Evolutionary conservation across 257 asterid genomes (phyloP).

Genomic region (Plectranthus barbatus): DNA sequence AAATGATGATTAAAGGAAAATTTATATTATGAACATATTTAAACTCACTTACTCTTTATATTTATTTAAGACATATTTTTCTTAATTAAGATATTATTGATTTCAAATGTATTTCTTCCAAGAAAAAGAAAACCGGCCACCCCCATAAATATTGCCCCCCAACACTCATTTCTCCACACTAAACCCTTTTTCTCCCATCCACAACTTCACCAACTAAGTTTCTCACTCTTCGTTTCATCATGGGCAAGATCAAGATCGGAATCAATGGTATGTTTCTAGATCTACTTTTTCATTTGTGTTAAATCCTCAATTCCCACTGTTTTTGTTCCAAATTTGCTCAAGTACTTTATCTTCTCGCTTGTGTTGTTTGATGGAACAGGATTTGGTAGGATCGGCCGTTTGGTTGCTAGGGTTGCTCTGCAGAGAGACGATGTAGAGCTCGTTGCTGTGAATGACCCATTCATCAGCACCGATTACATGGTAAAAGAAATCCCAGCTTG

Average conservation of each 20-base stretch:
- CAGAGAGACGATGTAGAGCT: slow-evolving; percentile 76
- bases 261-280: slow-evolving; percentile 39
- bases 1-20: too few relatives aligned
- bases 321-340: too few relatives aligned
- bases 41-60: too few relatives aligned
- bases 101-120: too few relatives aligned
- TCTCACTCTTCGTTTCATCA: neutral
- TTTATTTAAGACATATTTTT: neutral
- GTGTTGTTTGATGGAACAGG: slow-evolving; percentile 36
- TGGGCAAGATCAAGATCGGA: slow-evolving; percentile 59
- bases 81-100: too few relatives aligned
- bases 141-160: slow-evolving; percentile 14
- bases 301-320: too few relatives aligned
- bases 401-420: slow-evolving; percentile 68
- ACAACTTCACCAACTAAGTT: neutral
- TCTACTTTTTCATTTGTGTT: neutral
- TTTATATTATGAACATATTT: too few relatives aligned
- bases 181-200: neutral
- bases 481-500: slow-evolving; percentile 25
- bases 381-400: slow-evolving; percentile 75
- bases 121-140: slow-evolving; percentile 17
- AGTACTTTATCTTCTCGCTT: too few relatives aligned
- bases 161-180: neutral
- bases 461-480: slow-evolving; percentile 77
- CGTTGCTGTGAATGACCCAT: slow-evolving; percentile 80